Evolutionary conservation across 768 basidiomycete genomes (phyloP).

Genomic region (Pisolithus albus): DNA sequence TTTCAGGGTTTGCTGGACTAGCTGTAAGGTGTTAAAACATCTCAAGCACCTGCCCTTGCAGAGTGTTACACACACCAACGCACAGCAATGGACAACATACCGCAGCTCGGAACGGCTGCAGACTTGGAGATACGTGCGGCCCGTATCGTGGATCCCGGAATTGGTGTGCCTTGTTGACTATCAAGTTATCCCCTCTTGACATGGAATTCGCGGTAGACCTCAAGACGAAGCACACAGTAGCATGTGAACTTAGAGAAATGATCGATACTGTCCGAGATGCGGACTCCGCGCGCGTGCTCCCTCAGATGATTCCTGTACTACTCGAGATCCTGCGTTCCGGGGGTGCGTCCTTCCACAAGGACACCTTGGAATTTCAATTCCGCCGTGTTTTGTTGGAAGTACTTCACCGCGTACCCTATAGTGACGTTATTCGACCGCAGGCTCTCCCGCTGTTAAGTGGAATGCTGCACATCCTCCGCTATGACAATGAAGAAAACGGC

Average conservation of each 20-base stretch:
- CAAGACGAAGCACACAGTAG: slow-evolving; percentile 61
- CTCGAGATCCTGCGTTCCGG: slow-evolving; percentile 66
- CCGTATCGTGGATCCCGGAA: slow-evolving; percentile 67
- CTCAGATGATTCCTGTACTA: slow-evolving; percentile 66
- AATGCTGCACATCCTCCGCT: slow-evolving; percentile 75
- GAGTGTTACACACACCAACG: not conserved
- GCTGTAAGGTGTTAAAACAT: too few relatives aligned
- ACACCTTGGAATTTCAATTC: slow-evolving; percentile 69
- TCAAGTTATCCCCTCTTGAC: not conserved
- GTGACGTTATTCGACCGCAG: slow-evolving; percentile 70
- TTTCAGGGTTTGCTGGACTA: slow-evolving; percentile 22
- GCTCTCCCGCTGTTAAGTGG: slow-evolving; percentile 63
- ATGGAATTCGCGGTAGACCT: slow-evolving; percentile 42
- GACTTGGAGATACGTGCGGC: slow-evolving; percentile 70
- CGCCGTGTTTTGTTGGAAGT: slow-evolving; percentile 86
- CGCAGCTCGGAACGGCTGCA: slow-evolving; percentile 38
- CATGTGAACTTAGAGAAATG: slow-evolving; percentile 74
- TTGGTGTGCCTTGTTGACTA: slow-evolving; percentile 39
- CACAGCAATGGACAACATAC: slow-evolving; percentile 36
- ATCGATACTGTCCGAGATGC: slow-evolving; percentile 73
- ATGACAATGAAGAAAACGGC: slow-evolving; percentile 96
- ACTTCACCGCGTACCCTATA: slow-evolving; percentile 77
- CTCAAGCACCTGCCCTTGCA: not conserved
- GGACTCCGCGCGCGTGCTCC: slow-evolving; percentile 63
- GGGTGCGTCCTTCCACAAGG: slow-evolving; percentile 60